These are phyloP conservation scores for Fagopyrum tataricum DNA, from an alignment of 148 eudicot species.

Conservation along the genomic window DNA sequence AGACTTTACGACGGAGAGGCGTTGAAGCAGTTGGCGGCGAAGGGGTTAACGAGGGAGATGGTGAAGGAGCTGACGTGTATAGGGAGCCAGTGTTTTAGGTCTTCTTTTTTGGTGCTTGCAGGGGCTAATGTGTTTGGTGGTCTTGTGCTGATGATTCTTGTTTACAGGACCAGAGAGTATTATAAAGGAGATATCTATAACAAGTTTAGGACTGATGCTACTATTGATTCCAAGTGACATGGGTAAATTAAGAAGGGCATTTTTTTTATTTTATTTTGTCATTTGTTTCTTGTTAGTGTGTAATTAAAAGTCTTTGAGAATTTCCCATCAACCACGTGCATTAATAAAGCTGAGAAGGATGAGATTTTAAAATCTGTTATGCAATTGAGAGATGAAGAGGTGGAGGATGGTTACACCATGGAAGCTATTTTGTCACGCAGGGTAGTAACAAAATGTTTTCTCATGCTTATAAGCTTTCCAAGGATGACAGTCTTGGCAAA, in stretches of 20 bases:
- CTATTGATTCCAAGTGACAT: background rate
- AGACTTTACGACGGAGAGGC: constrained; percentile 18
- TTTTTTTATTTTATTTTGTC: too few species aligned
- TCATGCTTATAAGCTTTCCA: background rate
- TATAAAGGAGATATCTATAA: constrained; percentile 15
- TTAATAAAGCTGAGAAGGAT: constrained; percentile 86
- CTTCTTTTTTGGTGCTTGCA: constrained; percentile 7
- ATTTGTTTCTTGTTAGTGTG: too few species aligned
- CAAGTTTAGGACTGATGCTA: background rate
- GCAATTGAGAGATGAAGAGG: constrained; percentile 73
- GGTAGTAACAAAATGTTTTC: constrained; percentile 33
- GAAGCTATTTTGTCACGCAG: constrained; percentile 77
- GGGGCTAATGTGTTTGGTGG: constrained; percentile 15
- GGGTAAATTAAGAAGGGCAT: too few species aligned
- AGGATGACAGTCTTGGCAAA: background rate
- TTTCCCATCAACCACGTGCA: too few species aligned
- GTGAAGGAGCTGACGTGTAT: constrained; percentile 21
- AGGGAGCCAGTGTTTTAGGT: constrained; percentile 10
- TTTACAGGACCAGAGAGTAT: constrained; percentile 10
- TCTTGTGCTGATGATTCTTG: constrained; percentile 6
- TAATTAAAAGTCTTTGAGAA: too few species aligned
- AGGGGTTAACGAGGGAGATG: constrained; percentile 12
- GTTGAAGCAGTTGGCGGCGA: constrained; percentile 13
- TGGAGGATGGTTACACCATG: constrained; percentile 85
- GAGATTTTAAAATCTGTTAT: constrained; percentile 87